Percentiles rank a stretch among this genome's conserved stretches.
Evolutionary conservation across 345 rosid species (phyloP).

Genomic region (Moricandia moricandioides): DNA sequence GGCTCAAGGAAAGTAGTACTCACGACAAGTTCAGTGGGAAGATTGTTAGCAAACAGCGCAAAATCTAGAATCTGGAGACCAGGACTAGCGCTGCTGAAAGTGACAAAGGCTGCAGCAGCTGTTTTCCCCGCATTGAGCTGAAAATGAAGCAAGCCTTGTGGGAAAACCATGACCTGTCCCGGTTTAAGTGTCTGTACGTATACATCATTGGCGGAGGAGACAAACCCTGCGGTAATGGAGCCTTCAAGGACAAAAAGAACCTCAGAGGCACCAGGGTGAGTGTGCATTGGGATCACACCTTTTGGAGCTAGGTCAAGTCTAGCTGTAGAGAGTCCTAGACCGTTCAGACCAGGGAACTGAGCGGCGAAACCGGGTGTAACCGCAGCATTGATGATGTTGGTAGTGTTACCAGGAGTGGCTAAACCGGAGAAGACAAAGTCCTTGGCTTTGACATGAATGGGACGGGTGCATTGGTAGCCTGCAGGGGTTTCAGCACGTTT

Average conservation of each 20-base stretch:
- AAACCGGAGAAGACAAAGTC: constrained; percentile 69
- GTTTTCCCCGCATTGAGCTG: constrained; percentile 45
- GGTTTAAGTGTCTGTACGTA: constrained; percentile 49
- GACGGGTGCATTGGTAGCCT: constrained; percentile 61
- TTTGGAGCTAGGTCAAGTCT: constrained; percentile 68
- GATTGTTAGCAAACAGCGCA: constrained; percentile 59
- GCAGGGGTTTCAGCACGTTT: constrained; percentile 50
- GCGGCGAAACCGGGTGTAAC: constrained; percentile 67
- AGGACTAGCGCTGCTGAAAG: constrained; percentile 58
- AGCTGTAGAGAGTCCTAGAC: constrained; percentile 71
- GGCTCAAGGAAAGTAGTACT: constrained; percentile 68
- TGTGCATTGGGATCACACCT: constrained; percentile 88
- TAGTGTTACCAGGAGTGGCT: constrained; percentile 57
- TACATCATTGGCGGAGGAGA: constrained; percentile 53
- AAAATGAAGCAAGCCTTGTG: constrained; percentile 81
- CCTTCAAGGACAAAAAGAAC: constrained; percentile 52
- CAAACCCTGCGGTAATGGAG: constrained; percentile 59
- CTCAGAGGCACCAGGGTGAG: constrained; percentile 78
- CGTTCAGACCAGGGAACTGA: constrained; percentile 68
- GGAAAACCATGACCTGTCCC: constrained; percentile 76
- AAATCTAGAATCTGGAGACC: constrained; percentile 74
- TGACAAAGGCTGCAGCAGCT: constrained; percentile 46
- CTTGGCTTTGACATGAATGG: constrained; percentile 42
- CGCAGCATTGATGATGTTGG: constrained; percentile 64
- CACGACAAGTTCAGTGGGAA: constrained; percentile 48